A percentile compares a stretch with the other conserved stretches of the same genome.
These are phyloP conservation scores for Stephania japonica DNA, from an alignment of 164 flowering plant species.

Conservation along the genomic window DNA sequence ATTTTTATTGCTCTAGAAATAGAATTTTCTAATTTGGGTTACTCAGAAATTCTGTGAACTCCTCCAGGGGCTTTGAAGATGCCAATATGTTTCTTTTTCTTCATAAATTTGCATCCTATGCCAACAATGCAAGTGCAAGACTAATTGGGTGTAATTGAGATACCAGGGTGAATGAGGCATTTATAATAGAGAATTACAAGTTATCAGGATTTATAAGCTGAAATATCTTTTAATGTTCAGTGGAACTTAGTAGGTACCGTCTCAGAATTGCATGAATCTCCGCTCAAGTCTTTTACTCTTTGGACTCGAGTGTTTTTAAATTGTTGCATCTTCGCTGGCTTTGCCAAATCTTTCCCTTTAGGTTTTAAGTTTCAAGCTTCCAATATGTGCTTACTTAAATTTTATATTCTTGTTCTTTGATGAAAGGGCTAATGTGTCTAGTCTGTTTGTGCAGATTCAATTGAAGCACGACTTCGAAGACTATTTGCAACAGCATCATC, in stretches of 20 bases:
- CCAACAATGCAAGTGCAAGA: neutral
- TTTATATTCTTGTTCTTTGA: neutral
- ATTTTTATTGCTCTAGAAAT: neutral
- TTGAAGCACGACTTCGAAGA: conserved; percentile 44
- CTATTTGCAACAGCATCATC: conserved; percentile 51
- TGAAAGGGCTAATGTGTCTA: neutral
- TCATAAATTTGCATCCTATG: neutral
- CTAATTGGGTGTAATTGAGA: neutral
- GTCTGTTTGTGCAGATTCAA: conserved; percentile 42
- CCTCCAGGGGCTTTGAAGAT: neutral
- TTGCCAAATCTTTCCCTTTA: too few relatives aligned
- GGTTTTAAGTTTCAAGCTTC: neutral
- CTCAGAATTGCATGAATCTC: neutral
- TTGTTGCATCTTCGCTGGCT: neutral
- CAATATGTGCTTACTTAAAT: neutral
- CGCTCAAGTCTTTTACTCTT: neutral
- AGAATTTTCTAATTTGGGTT: neutral
- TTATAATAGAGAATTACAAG: neutral
- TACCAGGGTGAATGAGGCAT: neutral
- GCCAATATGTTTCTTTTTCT: neutral
- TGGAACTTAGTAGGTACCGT: neutral
- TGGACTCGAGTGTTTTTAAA: neutral
- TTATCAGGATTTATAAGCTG: neutral
- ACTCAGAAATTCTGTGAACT: neutral
- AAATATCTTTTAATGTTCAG: neutral